Percentiles rank a stretch among this genome's conserved stretches.
Conservation (phyloP, 2,329 filamentous ascomycete species). For the Trichoderma asperellum region DNA sequence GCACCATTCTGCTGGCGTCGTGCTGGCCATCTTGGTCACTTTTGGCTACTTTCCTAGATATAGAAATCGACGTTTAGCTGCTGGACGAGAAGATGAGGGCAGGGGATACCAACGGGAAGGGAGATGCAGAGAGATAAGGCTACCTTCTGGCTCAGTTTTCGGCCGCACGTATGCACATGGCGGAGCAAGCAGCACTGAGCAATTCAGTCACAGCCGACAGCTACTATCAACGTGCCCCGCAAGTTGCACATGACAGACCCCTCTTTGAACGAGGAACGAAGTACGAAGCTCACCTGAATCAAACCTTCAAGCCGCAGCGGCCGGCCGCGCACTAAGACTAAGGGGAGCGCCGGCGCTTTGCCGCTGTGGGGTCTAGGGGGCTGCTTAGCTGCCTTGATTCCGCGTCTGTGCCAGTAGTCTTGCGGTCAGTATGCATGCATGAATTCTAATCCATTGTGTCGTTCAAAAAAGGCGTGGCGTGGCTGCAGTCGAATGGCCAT, state of each 20-base stretch:
- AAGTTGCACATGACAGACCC: neutral
- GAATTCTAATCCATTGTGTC: neutral
- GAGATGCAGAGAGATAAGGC: neutral
- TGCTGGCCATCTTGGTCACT: neutral
- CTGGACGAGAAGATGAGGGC: neutral
- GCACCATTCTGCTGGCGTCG: conserved; percentile 43
- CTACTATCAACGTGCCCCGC: neutral
- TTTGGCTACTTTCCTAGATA: neutral
- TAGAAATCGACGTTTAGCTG: neutral
- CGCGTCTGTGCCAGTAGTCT: neutral
- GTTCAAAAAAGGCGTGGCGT: too few relatives aligned
- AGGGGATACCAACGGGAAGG: neutral
- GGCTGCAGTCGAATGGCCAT: neutral
- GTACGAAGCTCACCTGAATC: neutral
- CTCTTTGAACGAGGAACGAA: neutral
- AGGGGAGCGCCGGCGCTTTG: neutral
- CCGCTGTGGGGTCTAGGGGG: conserved; percentile 9
- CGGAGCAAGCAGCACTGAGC: neutral
- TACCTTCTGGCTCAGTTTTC: neutral
- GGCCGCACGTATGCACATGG: neutral
- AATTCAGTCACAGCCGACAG: neutral
- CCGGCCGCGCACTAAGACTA: neutral
- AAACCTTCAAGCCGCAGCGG: neutral
- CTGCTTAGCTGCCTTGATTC: neutral
- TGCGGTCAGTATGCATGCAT: neutral